A percentile compares a stretch with the other conserved stretches of the same genome.
These are phyloP conservation scores for Corchorus capsularis DNA, from an alignment of 345 rosid genomes.

Conservation along the genomic window DNA sequence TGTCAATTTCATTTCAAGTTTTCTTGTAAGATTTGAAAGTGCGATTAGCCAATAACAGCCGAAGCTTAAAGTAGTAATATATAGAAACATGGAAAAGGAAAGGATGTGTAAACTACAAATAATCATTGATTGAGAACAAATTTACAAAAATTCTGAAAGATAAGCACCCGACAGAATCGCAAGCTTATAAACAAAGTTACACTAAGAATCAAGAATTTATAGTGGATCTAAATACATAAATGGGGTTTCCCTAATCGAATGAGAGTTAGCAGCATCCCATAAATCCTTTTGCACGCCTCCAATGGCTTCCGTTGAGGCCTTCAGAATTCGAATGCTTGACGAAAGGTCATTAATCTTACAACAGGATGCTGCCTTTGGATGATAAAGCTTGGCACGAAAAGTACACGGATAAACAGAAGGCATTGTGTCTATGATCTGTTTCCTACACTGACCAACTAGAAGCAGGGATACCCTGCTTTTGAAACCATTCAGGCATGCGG, in stretches of 20 bases:
- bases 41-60: background rate
- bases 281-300: background rate
- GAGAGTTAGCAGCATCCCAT: conserved; percentile 28
- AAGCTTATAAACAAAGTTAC: conserved; percentile 31
- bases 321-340: conserved; percentile 28
- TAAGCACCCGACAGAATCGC: conserved; percentile 19
- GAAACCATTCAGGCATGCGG: conserved; percentile 97
- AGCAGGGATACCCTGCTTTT: conserved; percentile 86
- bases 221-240: conserved; percentile 27
- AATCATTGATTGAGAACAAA: conserved; percentile 16
- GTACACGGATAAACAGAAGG: conserved; percentile 19
- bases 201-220: conserved; percentile 27
- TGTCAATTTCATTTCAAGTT: background rate
- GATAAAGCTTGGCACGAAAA: conserved; percentile 14
- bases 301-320: conserved; percentile 16
- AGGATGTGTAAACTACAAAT: conserved; percentile 13
- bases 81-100: background rate
- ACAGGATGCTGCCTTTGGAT: conserved; percentile 23
- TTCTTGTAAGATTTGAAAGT: background rate
- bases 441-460: conserved; percentile 43
- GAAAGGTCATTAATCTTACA: conserved; percentile 22
- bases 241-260: conserved; percentile 23
- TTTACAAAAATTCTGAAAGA: conserved; percentile 29
- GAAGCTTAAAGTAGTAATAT: background rate
- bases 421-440: background rate